phyloP scores from a whole-genome alignment of 2,329 filamentous ascomycete genomes.

The Diaporthe nobilis region DNA sequence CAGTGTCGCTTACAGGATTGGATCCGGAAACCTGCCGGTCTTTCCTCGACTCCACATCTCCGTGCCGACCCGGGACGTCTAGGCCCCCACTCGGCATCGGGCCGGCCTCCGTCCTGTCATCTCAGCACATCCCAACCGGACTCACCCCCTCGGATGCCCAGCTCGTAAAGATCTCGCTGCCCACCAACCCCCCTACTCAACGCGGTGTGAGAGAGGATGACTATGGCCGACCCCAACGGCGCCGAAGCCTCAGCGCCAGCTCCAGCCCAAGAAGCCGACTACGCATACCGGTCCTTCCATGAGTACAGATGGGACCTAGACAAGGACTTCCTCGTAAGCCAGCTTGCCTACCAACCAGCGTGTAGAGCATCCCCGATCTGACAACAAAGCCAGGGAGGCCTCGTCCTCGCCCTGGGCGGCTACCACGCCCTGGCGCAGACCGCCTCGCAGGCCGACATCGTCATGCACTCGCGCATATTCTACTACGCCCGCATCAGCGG shows the following conservation, averaged over 20 bases:
- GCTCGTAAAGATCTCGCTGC: not conserved
- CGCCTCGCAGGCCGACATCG: slow-evolving; percentile 41
- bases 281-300: slow-evolving; percentile 37
- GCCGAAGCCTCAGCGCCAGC: not conserved
- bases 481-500: slow-evolving; percentile 71
- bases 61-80: slow-evolving; percentile 36
- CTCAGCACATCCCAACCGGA: not conserved
- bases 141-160: not conserved
- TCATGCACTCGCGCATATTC: slow-evolving; percentile 59
- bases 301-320: slow-evolving; percentile 41
- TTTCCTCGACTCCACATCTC: slow-evolving; percentile 26
- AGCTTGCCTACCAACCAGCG: not conserved
- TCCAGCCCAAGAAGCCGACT: slow-evolving; percentile 1
- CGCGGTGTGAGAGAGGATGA: not conserved
- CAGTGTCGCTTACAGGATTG: not conserved
- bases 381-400: slow-evolving; percentile 32
- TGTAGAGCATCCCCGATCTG: not conserved
- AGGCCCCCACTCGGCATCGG: slow-evolving; percentile 16
- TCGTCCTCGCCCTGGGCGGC: slow-evolving; percentile 41
- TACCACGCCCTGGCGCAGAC: slow-evolving; percentile 39
- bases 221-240: slow-evolving; percentile 26
- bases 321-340: slow-evolving; percentile 42
- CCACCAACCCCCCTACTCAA: too few species aligned
- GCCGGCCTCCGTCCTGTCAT: not conserved
- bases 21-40: slow-evolving; percentile 1